Base-by-base conservation (phyloP, 1,284 basidiomycete species). In the Cryptococcus sp. region DNA sequence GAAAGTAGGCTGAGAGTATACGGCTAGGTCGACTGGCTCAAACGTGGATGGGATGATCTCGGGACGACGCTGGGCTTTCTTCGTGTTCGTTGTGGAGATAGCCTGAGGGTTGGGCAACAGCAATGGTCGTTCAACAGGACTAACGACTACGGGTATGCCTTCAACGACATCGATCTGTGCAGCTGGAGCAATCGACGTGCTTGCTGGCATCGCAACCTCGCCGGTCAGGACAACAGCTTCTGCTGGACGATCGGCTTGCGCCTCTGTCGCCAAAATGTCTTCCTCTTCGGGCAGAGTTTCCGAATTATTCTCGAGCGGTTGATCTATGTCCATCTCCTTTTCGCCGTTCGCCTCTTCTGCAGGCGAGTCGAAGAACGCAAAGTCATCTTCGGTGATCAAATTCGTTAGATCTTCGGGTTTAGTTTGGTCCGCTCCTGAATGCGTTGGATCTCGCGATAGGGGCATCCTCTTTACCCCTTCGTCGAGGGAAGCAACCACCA, bases 361-460 rank as follows among this genome's bases (percentile, higher is more conserved):
- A 1, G 74, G 73, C 22, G 73, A 74, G 62, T 77, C 75, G 58
- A 77, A 74, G 55, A 77, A 77, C 25, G 68, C 69, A 58, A 77
- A 77, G 54, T 77, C 75, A 58, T 75, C 75, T 52, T 75, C 75
- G 5, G 75, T 77, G 45, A 77, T 57, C 34, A 64, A 23, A 11
- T 16, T 46, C 16, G 46, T 39, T 13, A 44, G 40, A 20, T 23
- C 51, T 8, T 58, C 59, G 22, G 60, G 54, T 25, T 39, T 43
- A n/a, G 37, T 40, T 38, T 54, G 47, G 3, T 39, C 51, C 11
- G 52, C 48, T 15, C 23, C 40, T 16, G 41, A 51, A 8, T 26
- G 19, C 34, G 16, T 26, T 22, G 29, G 10, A 34, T 34, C 29
- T 34, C 29, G 29, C 8, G 29, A 34, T 10, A 13, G 29, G 29